A percentile compares a stretch with the other conserved stretches of the same genome.
Conservation (phyloP, 352 stramenopile species). For the Blastocystis sp. region DNA sequence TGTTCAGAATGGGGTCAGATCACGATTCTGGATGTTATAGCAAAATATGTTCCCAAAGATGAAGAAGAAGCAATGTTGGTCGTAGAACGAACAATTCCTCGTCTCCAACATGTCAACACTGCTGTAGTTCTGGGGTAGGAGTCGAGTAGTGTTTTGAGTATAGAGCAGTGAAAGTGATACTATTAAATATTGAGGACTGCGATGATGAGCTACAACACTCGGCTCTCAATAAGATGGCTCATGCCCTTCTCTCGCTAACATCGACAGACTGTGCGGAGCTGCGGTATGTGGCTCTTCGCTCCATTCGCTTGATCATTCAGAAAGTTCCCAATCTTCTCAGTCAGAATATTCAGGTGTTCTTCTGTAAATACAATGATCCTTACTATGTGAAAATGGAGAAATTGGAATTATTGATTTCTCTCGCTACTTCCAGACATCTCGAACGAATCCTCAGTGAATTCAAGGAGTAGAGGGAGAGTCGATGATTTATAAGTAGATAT, state of each 20-base stretch:
- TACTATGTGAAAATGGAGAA: conserved; percentile 98
- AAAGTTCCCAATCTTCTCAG: conserved; percentile 91
- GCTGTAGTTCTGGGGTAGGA: conserved; percentile 88
- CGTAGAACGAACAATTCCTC: conserved; percentile 93
- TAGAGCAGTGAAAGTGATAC: conserved; percentile 90
- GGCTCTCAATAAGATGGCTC: conserved; percentile 84
- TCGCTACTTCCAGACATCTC: conserved; percentile 94
- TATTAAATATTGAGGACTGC: conserved; percentile 86
- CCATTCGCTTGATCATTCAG: conserved; percentile 99
- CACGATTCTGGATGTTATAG: conserved; percentile 93
- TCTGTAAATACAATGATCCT: conserved; percentile 99
- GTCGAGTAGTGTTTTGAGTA: neutral
- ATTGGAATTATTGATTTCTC: conserved; percentile 97
- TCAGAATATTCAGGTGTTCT: conserved; percentile 89
- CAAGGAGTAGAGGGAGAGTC: conserved; percentile 82
- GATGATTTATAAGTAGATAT: conserved; percentile 71
- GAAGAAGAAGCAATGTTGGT: conserved; percentile 93
- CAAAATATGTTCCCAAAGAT: conserved; percentile 86
- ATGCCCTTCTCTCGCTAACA: conserved; percentile 93
- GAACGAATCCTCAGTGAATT: conserved; percentile 95
- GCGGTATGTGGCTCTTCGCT: conserved; percentile 96
- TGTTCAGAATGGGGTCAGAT: conserved; percentile 99
- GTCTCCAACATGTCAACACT: conserved; percentile 95
- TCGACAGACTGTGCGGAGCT: conserved; percentile 92
- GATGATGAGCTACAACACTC: conserved; percentile 73